phyloP scores from a whole-genome alignment of 805 yeast genomes.

The Lipomyces lipofer region DNA sequence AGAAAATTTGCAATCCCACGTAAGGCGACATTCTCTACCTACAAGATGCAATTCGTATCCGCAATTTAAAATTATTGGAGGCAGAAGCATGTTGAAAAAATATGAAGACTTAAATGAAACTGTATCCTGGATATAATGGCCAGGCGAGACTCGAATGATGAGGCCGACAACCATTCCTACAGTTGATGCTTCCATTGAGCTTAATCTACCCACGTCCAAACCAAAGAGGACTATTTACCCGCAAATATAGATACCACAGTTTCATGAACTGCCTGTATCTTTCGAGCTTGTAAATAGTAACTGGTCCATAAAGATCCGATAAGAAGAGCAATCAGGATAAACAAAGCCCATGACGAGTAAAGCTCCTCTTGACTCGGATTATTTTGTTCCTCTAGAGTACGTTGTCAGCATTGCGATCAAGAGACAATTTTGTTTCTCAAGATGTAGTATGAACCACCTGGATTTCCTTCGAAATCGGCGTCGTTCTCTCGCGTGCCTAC shows the following conservation, averaged over 20 bases:
- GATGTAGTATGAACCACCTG: slow-evolving; percentile 13
- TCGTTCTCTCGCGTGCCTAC: slow-evolving; percentile 22
- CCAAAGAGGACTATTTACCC: slow-evolving; percentile 61
- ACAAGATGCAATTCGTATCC: slow-evolving; percentile 88
- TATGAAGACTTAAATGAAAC: slow-evolving; percentile 93
- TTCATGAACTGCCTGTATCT: slow-evolving; percentile 95
- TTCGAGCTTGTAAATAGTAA: slow-evolving; percentile 83
- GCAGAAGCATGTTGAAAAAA: slow-evolving; percentile 88
- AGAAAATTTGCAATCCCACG: not conserved
- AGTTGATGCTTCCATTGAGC: not conserved
- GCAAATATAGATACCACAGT: slow-evolving; percentile 93
- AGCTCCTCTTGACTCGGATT: slow-evolving; percentile 93
- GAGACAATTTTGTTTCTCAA: not conserved
- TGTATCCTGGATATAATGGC: slow-evolving; percentile 95
- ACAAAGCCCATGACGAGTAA: slow-evolving; percentile 95
- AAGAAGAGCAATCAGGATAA: slow-evolving; percentile 75
- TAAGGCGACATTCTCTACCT: too few species aligned
- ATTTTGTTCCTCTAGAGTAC: slow-evolving; percentile 4
- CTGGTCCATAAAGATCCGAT: slow-evolving; percentile 94
- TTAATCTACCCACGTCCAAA: not conserved
- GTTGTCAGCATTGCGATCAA: not conserved
- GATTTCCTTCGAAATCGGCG: slow-evolving; percentile 27
- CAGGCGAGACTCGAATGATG: slow-evolving; percentile 86
- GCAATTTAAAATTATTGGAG: slow-evolving; percentile 93
- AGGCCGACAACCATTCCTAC: slow-evolving; percentile 67